Conservation (phyloP, 169 alveolate genomes). For the Eimeria necatrix region DNA sequence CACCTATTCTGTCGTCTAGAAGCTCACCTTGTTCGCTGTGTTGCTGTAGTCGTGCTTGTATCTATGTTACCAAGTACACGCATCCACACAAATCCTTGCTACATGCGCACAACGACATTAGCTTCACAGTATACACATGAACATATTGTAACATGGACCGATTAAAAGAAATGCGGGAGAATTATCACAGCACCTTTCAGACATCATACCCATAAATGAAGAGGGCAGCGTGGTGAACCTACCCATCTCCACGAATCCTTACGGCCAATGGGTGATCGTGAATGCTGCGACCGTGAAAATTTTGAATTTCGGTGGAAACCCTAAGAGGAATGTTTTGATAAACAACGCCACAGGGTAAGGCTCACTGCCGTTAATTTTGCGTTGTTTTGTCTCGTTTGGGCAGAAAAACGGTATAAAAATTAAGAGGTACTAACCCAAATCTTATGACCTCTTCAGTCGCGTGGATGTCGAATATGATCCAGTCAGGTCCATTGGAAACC, state of each 20-base stretch:
- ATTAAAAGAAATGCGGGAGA: too few relatives aligned
- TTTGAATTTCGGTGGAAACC: slow-evolving; percentile 61
- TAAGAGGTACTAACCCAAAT: background rate
- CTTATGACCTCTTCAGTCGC: background rate
- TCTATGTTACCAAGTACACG: too few relatives aligned
- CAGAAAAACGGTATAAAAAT: background rate
- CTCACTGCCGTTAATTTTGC: background rate
- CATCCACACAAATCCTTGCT: background rate
- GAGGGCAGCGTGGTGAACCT: slow-evolving; percentile 2
- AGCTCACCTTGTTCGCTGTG: background rate
- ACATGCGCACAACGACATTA: background rate
- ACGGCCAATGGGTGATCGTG: slow-evolving; percentile 71
- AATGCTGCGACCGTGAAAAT: slow-evolving; percentile 43
- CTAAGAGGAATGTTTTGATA: slow-evolving; percentile 52
- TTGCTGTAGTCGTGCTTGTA: background rate
- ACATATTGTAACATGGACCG: background rate
- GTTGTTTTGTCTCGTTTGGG: background rate
- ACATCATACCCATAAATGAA: slow-evolving; percentile 40
- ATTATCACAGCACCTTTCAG: background rate
- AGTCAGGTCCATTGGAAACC: background rate
- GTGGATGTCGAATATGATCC: slow-evolving; percentile 52
- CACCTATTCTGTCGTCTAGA: background rate
- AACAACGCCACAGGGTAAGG: slow-evolving; percentile 72
- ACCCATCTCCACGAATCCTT: slow-evolving; percentile 56
- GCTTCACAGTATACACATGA: background rate